Percentiles rank a stretch among this genome's conserved stretches.
Evolutionary conservation across 129 eudicot genomes (phyloP).

Genomic region (Pittosporum tobira): DNA sequence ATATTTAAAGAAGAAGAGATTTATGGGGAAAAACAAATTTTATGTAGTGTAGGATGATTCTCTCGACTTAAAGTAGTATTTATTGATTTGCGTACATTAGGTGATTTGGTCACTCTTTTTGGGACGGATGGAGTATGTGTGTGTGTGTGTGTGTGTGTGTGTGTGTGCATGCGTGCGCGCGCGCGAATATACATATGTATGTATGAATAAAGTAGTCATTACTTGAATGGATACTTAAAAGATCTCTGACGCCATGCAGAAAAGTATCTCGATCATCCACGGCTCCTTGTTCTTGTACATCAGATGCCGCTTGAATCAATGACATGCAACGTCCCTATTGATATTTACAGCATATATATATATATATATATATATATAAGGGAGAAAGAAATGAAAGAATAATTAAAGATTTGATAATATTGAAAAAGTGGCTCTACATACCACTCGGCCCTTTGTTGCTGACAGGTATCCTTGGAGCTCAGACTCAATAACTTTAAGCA

Average conservation of each 20-base stretch:
- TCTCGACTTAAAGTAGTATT: too few species aligned
- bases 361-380: too few species aligned
- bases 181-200: too few species aligned
- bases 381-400: background rate
- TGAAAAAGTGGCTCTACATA: constrained; percentile 24
- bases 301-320: constrained; percentile 84
- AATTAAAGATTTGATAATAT: background rate
- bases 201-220: constrained; percentile 18
- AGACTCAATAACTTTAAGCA: constrained; percentile 82
- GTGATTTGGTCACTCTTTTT: too few species aligned
- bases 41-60: too few species aligned
- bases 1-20: too few species aligned
- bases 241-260: constrained; percentile 96
- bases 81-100: too few species aligned
- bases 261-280: constrained; percentile 96
- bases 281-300: constrained; percentile 97
- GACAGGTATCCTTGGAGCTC: constrained; percentile 91
- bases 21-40: too few species aligned
- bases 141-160: too few species aligned
- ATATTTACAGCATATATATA: constrained; percentile 5
- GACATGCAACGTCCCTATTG: constrained; percentile 69
- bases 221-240: constrained; percentile 95
- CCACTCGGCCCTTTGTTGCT: constrained; percentile 90
- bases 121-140: too few species aligned
- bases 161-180: too few species aligned